phyloP scores from a whole-genome alignment of 2,329 filamentous ascomycete species.

The Phialophora tarda region DNA sequence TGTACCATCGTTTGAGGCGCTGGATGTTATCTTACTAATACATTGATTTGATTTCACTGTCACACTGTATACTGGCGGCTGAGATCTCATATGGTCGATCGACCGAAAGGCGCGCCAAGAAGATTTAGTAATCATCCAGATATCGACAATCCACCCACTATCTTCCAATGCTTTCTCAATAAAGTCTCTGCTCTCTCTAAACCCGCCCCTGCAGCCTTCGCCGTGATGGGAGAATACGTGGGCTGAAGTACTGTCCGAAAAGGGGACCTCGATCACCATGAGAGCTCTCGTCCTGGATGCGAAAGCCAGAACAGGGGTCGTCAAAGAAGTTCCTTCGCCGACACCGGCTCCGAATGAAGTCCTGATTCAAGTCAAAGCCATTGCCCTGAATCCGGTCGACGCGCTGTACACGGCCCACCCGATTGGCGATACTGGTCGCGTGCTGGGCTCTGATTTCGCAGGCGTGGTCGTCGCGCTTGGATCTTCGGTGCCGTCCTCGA shows the following conservation, averaged over 20 bases:
- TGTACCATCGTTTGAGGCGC: background rate
- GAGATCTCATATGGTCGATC: background rate
- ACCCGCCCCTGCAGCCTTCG: background rate
- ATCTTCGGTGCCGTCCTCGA: background rate
- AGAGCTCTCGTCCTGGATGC: constrained; percentile 5
- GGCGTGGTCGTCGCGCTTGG: background rate
- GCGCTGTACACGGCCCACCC: constrained; percentile 12
- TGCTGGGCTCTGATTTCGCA: constrained; percentile 1
- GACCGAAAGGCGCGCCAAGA: background rate
- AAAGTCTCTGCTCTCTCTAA: background rate
- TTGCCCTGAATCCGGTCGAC: constrained; percentile 39
- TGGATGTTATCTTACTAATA: background rate
- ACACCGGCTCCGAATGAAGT: constrained; percentile 3
- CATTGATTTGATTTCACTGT: background rate
- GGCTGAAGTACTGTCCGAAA: background rate
- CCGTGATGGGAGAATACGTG: background rate
- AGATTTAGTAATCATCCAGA: background rate
- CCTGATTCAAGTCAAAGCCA: constrained; percentile 32
- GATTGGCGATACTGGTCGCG: constrained; percentile 21
- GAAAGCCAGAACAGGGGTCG: background rate
- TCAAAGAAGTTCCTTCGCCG: constrained; percentile 10
- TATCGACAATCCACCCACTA: background rate
- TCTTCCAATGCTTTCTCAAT: background rate
- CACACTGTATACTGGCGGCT: no score
- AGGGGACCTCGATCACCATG: background rate